Evolutionary conservation across 2,329 filamentous ascomycete genomes (phyloP).

Genomic region (Calonectria hongkongensis): DNA sequence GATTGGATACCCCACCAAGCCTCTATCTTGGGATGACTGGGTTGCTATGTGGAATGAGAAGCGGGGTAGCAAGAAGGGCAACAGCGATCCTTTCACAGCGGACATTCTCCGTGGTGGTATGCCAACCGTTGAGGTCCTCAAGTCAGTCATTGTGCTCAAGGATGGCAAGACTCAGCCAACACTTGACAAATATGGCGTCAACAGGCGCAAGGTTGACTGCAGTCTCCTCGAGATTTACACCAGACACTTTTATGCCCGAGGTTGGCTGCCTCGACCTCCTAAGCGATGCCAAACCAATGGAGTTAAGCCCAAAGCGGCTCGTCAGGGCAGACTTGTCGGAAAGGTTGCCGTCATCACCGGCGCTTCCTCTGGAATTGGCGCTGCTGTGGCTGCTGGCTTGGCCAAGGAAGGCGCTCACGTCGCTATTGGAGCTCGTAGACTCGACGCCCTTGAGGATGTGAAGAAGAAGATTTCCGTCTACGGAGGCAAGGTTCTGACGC

Average conservation of each 20-base stretch:
- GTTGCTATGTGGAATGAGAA: constrained; percentile 83
- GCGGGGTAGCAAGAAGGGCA: constrained; percentile 77
- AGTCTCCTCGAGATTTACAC: constrained; percentile 85
- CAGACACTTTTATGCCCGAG: constrained; percentile 86
- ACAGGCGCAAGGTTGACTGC: constrained; percentile 81
- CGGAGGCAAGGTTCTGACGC: constrained; percentile 80
- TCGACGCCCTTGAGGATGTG: constrained; percentile 80
- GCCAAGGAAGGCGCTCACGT: constrained; percentile 83
- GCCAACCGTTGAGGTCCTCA: constrained; percentile 83
- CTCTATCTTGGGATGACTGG: constrained; percentile 83
- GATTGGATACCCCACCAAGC: constrained; percentile 82
- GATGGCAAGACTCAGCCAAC: constrained; percentile 80
- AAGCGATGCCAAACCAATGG: constrained; percentile 63
- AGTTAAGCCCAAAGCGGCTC: constrained; percentile 41
- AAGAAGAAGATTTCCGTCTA: constrained; percentile 75
- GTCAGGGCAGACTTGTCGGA: constrained; percentile 77
- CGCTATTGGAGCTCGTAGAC: constrained; percentile 82
- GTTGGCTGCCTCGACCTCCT: constrained; percentile 82
- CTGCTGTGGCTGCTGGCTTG: constrained; percentile 81
- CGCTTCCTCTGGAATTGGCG: constrained; percentile 86
- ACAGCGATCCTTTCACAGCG: constrained; percentile 83
- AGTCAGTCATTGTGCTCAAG: constrained; percentile 83
- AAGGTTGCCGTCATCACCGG: constrained; percentile 86
- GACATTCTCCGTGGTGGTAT: constrained; percentile 88
- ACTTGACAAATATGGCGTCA: constrained; percentile 70